A percentile compares a stretch with the other conserved stretches of the same genome.
Conservation (phyloP, 2,329 filamentous ascomycete species). For the Ilyonectria sp. region DNA sequence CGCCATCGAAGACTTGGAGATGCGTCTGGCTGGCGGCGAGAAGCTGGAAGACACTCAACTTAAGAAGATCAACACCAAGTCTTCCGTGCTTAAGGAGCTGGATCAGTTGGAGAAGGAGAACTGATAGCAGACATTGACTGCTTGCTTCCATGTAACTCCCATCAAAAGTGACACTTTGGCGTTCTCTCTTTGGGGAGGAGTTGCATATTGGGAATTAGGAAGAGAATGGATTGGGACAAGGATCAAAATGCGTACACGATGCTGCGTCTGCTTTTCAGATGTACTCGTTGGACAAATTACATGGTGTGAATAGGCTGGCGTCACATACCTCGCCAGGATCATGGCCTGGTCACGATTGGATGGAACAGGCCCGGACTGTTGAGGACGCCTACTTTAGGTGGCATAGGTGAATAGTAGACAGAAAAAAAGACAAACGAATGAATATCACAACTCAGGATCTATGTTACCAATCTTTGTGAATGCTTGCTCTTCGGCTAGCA, state of each 20-base stretch:
- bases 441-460: background rate
- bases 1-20: constrained; percentile 97
- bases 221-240: constrained; percentile 25
- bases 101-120: constrained; percentile 65
- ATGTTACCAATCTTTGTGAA: background rate
- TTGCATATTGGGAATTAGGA: constrained; percentile 9
- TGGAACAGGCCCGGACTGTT: constrained; percentile 3
- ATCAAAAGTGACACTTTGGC: background rate
- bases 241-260: background rate
- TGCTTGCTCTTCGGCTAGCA: background rate
- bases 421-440: constrained; percentile 15
- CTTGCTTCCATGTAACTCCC: background rate
- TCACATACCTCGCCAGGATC: constrained; percentile 14
- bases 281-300: constrained; percentile 28
- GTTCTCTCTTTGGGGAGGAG: background rate
- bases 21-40: constrained; percentile 93
- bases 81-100: constrained; percentile 86
- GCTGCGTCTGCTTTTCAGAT: constrained; percentile 23
- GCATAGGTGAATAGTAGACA: background rate
- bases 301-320: constrained; percentile 25
- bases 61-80: constrained; percentile 96
- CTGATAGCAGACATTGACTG: constrained; percentile 24
- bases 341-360: constrained; percentile 8
- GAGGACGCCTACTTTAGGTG: background rate
- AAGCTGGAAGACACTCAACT: constrained; percentile 98